A percentile compares a stretch with the other conserved stretches of the same genome.
Conservation (phyloP, 768 basidiomycete species). For the Lepiota subincarnata region DNA sequence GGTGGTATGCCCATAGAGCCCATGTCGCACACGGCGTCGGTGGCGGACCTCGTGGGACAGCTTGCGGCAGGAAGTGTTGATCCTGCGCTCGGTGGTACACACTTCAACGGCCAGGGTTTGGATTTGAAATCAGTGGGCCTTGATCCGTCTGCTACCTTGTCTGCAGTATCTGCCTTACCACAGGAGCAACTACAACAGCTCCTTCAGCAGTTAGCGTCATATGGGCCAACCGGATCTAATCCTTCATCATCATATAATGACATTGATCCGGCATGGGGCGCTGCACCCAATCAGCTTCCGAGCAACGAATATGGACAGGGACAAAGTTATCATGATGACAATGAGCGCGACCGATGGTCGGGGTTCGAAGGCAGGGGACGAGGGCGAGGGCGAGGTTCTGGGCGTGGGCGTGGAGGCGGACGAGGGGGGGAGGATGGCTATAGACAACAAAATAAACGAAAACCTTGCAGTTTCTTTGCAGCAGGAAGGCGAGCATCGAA, state of each 20-base stretch:
- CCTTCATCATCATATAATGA: conserved; percentile 25
- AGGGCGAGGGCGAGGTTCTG: conserved; percentile 46
- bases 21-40: conserved; percentile 39
- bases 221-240: conserved; percentile 20
- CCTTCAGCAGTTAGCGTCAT: conserved; percentile 38
- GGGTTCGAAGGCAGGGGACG: conserved; percentile 41
- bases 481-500: conserved; percentile 87
- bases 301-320: conserved; percentile 50
- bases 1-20: conserved; percentile 25
- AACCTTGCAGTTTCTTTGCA: conserved; percentile 87
- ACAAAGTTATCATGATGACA: conserved; percentile 45
- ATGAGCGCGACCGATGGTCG: conserved; percentile 42
- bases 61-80: conserved; percentile 42
- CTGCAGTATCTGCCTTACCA: conserved; percentile 40
- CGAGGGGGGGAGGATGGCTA: conserved; percentile 53
- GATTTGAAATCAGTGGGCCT: conserved; percentile 38
- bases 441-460: conserved; percentile 75
- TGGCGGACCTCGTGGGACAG: conserved; percentile 68
- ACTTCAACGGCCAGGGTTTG: conserved; percentile 26
- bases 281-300: conserved; percentile 32
- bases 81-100: conserved; percentile 32
- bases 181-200: conserved; percentile 65
- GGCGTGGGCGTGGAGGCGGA: conserved; percentile 48
- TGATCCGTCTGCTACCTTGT: conserved; percentile 41
- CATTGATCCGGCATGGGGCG: conserved; percentile 36